Conservation (phyloP, 2,329 filamentous ascomycete genomes). For the Didymella lethalis region DNA sequence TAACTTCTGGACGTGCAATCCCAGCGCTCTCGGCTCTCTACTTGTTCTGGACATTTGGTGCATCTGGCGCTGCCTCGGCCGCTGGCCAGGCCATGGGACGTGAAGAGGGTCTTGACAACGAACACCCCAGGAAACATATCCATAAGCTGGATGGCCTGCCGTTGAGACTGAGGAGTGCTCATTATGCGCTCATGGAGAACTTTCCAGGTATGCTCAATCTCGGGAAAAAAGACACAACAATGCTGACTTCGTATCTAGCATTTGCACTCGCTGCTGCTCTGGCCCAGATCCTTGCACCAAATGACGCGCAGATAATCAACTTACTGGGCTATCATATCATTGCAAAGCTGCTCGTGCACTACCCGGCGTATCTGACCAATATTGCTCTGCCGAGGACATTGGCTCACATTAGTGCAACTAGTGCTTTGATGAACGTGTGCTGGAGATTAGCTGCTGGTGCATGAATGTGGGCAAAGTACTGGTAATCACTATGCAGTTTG, state of each 20-base stretch:
- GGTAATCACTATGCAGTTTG: neutral
- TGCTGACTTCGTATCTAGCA: neutral
- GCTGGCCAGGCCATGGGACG: conserved; percentile 36
- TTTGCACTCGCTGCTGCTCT: conserved; percentile 35
- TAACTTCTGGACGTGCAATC: conserved; percentile 34
- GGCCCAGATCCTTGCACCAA: conserved; percentile 31
- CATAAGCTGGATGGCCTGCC: conserved; percentile 26
- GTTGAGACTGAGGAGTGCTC: conserved; percentile 31
- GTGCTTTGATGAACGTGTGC: conserved; percentile 34
- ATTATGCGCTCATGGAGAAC: conserved; percentile 36
- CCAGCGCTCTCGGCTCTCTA: conserved; percentile 33
- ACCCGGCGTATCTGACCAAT: conserved; percentile 33
- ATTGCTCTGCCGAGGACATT: conserved; percentile 27
- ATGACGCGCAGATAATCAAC: conserved; percentile 34
- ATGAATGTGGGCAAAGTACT: neutral
- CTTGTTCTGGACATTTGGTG: conserved; percentile 36
- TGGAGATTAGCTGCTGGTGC: conserved; percentile 32
- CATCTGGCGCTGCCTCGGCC: conserved; percentile 30
- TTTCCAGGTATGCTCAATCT: conserved; percentile 25
- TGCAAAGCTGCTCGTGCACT: conserved; percentile 33
- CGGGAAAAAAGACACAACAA: too few relatives aligned
- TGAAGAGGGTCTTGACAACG: conserved; percentile 26
- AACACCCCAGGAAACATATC: conserved; percentile 31
- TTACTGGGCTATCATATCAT: conserved; percentile 34
- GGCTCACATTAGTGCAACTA: conserved; percentile 33